Base-by-base conservation (phyloP, 2,329 filamentous ascomycete genomes). In the Westerdykella ornata region DNA sequence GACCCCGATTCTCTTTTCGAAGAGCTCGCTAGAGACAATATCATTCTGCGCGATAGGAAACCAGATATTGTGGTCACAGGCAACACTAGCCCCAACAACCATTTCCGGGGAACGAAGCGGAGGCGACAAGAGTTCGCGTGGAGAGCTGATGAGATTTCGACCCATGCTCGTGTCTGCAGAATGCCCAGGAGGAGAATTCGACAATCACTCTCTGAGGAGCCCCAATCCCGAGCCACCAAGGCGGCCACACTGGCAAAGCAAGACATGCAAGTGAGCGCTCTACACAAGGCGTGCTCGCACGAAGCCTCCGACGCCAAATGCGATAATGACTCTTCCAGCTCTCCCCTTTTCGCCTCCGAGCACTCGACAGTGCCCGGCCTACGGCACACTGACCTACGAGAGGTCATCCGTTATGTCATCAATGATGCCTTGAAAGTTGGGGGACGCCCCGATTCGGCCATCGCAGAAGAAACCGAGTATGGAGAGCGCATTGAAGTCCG, bases 351-450 rank as follows among this genome's bases (percentile, higher is more conserved):
- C 42, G 53, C 59, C 3, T 57, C 59, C 2, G 65, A 68, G 39
- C 58, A 70, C 31, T 65, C 64, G 8, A 67, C 70, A 28, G 68
- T 66, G 8, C 71, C 71, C 14, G 71, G 70, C 15, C 56, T 74
- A 4, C 68, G 72, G 18, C 68, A 73, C 47, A 68, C 71, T 0
- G 68, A 69, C 42, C 45, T 76, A 11, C 66, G 71, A 11, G 71
- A 75, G 39, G 65, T 75, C 3, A 54, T 76, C 18, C 72, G 73
- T 46, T 70, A 72, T 43, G 71, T 75, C 9, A 68, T 76, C 47
- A 73, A 72, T 45, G 72, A 76, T 49, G 68, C 72, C 9, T 55
- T 76, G 37, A 73, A 74, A 49, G 67, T 74, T 9, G 73, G 73
- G 17, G 73, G 73, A 22, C 59, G 73, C 28, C 73, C 73, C 8